Evolutionary conservation across 176 grass and related monocot genomes (phyloP).

Genomic region (Ampelocalamus luodianensis): DNA sequence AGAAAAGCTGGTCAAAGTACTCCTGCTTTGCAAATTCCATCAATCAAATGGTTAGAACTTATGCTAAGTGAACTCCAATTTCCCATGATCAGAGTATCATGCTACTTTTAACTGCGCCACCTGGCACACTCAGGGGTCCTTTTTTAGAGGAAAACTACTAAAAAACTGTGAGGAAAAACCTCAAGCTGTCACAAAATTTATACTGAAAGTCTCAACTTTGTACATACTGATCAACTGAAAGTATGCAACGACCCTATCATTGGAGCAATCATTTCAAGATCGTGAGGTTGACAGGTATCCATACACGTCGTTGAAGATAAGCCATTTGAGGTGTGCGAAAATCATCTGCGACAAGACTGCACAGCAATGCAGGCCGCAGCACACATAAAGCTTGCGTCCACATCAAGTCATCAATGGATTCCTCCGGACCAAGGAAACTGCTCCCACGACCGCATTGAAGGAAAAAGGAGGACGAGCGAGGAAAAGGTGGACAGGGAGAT

Average conservation of each 20-base stretch:
- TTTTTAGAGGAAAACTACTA: neutral
- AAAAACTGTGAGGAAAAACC: neutral
- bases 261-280: neutral
- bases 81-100: neutral
- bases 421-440: neutral
- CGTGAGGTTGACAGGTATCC: neutral
- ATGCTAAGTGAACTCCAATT: neutral
- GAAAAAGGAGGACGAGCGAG: neutral
- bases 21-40: neutral
- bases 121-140: neutral
- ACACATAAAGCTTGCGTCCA: neutral
- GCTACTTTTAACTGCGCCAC: neutral
- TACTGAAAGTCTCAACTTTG: neutral
- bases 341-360: neutral
- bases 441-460: conserved; percentile 11
- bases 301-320: neutral
- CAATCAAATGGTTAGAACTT: neutral
- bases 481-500: conserved; percentile 4
- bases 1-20: neutral
- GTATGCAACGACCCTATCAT: neutral
- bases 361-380: neutral
- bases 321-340: neutral
- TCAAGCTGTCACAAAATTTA: neutral
- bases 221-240: neutral
- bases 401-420: conserved; percentile 25